Evolutionary conservation across 331 rosid species (phyloP).

Genomic region (Malus hybrid): DNA sequence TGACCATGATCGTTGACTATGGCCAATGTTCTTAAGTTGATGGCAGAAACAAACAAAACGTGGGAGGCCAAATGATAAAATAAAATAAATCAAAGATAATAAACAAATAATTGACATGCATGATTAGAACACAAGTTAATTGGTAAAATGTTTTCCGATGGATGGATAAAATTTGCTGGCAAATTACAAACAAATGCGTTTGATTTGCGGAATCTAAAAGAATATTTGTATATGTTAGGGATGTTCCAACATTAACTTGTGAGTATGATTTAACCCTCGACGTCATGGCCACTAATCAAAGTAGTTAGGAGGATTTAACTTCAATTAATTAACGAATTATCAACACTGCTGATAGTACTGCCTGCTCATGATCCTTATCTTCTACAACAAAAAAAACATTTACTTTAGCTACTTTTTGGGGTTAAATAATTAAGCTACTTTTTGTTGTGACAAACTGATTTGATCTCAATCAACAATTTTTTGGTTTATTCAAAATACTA

Average conservation of each 20-base stretch:
- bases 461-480: not conserved
- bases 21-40: not conserved
- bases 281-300: constrained; percentile 7
- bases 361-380: not conserved
- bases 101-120: not conserved
- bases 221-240: not conserved
- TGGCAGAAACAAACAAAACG: not conserved
- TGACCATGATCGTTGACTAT: not conserved
- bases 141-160: not conserved
- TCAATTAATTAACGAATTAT: not conserved
- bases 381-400: not conserved
- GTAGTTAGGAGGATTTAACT: not conserved
- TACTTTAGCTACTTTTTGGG: not conserved
- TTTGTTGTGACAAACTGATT: not conserved
- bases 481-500: not conserved
- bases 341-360: not conserved
- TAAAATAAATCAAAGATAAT: not conserved
- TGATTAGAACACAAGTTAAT: not conserved
- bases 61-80: not conserved
- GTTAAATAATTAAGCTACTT: not conserved
- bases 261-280: not conserved
- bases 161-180: not conserved
- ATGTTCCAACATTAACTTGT: constrained; percentile 9
- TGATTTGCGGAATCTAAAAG: not conserved
- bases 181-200: not conserved